These are phyloP conservation scores for Populus nigra DNA, from an alignment of 345 rosid genomes.

Conservation along the genomic window DNA sequence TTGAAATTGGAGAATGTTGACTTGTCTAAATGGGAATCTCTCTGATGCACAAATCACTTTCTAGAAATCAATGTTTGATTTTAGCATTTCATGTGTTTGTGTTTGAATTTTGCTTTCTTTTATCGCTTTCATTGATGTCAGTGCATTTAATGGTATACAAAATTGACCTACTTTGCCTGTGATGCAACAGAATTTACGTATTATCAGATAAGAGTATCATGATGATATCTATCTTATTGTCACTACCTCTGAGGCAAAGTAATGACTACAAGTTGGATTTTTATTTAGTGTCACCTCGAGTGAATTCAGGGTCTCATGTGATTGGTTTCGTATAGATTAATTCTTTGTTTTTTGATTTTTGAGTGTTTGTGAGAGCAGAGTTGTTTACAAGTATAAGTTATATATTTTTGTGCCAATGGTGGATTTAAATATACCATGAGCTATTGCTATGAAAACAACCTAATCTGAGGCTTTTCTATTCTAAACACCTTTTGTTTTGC, in stretches of 20 bases:
- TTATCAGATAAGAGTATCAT: conserved; percentile 23
- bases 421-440: no score
- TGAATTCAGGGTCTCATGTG: background rate
- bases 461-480: no score
- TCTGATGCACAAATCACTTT: conserved; percentile 35
- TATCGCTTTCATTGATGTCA: background rate
- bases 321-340: background rate
- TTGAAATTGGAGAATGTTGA: conserved; percentile 32
- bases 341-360: background rate
- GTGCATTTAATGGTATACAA: no score
- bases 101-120: background rate
- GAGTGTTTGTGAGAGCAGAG: no score
- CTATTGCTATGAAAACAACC: no score
- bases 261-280: background rate
- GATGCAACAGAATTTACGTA: conserved; percentile 23
- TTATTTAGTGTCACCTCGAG: no score
- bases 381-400: no score
- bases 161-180: conserved; percentile 1
- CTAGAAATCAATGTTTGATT: background rate
- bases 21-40: conserved; percentile 49
- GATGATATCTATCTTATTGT: conserved; percentile 32
- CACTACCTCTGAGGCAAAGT: conserved; percentile 41
- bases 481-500: background rate
- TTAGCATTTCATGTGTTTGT: background rate
- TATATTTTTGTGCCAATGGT: no score